Evolutionary conservation across 2,329 filamentous ascomycete species (phyloP).

Genomic region (Simplicillium sp.): DNA sequence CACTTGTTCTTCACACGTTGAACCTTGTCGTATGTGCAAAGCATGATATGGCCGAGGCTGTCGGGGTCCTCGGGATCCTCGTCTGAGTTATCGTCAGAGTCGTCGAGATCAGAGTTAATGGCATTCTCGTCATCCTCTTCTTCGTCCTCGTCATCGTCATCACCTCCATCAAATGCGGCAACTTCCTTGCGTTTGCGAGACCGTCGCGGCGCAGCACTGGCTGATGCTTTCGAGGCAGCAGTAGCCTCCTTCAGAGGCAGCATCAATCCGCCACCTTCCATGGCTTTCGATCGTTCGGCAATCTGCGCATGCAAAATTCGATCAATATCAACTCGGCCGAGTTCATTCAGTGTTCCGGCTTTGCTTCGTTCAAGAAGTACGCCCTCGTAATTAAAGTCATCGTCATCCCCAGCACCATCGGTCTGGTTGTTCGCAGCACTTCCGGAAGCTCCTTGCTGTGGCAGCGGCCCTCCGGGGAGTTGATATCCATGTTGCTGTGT

Average conservation of each 20-base stretch:
- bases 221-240: constrained; percentile 14
- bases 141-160: constrained; percentile 46
- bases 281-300: constrained; percentile 52
- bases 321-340: constrained; percentile 57
- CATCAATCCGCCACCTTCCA: constrained; percentile 72
- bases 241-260: constrained; percentile 53
- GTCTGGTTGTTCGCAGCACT: constrained; percentile 43
- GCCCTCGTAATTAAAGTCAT: constrained; percentile 43
- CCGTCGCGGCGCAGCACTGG: constrained; percentile 8
- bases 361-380: constrained; percentile 49
- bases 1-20: constrained; percentile 99
- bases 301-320: constrained; percentile 60
- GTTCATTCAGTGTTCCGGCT: constrained; percentile 42
- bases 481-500: constrained; percentile 23
- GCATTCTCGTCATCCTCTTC: constrained; percentile 75
- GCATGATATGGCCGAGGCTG: constrained; percentile 78
- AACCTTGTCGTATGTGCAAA: constrained; percentile 99
- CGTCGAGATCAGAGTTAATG: constrained; percentile 96
- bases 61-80: constrained; percentile 87
- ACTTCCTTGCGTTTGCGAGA: constrained; percentile 21
- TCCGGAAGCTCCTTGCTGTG: constrained; percentile 12
- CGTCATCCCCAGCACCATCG: constrained; percentile 58
- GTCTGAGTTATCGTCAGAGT: constrained; percentile 76
- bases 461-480: constrained; percentile 20
- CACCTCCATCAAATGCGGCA: constrained; percentile 52